Evolutionary conservation across 805 yeast species (phyloP), one percentile per base, ranked within the genome.

Genomic region (Komagataella populi): DNA sequence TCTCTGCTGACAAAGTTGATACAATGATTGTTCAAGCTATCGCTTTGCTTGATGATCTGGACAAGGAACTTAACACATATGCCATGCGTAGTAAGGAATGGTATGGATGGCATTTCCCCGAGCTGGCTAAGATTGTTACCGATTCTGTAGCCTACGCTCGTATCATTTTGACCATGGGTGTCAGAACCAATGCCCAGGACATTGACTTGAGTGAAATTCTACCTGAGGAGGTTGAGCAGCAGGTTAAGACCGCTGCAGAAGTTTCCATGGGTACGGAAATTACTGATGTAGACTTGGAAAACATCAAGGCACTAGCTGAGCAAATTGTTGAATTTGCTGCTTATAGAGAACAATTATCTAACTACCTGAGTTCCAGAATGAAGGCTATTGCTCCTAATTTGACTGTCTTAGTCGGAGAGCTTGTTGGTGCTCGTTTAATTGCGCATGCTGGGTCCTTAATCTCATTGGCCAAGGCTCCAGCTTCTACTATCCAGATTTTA

Each of bases 51-150:
- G 99, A 93, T 63, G 97, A 93, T 65, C 78, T 93, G 62, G 99
- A 93, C 74, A 93, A 93, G 73, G 99, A 93, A 70, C 79, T 93
- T 62, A 93, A 93, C 74, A 93, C 97, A 50, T 93, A 91, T 63
- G 96, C 98, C 59, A 93, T 93, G 99, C 83, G 99, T 75, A 81
- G 91, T 72, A 93, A 91, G 74, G 99, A 93, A 74, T 93, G 99
- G 99, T 93, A 93, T 73, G 99, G 99, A 58, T 93, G 99, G 99
- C 99, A 93, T 71, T 93, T 93, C 83, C 99, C 99, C 45, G 99
- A 93, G 71, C 81, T 93, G 81, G 96, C 97, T 63, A 93, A 93
- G 78, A 88, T 91, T 68, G 86, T 93, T 61, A 82, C 84, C 59
- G 99, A 91, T 72, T 90, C 96, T 58, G 91, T 87, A 61, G 97